phyloP scores from a whole-genome alignment of 2,329 filamentous ascomycete species.

The Alternaria triticimaculans region DNA sequence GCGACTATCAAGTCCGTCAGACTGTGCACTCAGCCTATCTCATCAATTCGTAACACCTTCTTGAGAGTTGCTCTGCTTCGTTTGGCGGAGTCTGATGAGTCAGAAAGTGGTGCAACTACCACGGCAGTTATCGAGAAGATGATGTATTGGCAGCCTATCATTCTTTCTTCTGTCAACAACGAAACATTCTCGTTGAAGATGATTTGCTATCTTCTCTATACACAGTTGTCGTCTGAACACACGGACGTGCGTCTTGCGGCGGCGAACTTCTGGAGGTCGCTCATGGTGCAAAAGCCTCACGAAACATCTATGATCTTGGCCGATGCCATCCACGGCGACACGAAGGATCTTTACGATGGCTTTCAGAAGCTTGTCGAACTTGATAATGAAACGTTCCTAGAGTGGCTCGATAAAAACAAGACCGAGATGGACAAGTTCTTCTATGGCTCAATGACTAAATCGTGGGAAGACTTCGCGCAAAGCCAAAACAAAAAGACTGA shows the following conservation, averaged over 20 bases:
- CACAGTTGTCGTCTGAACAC: constrained; percentile 77
- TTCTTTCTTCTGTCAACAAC: constrained; percentile 76
- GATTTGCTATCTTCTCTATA: constrained; percentile 92
- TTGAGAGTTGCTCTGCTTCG: constrained; percentile 79
- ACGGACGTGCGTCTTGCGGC: constrained; percentile 74
- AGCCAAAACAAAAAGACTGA: constrained; percentile 81
- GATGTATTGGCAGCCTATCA: constrained; percentile 93
- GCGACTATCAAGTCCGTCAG: constrained; percentile 83
- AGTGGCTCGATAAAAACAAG: constrained; percentile 86
- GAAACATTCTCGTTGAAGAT: constrained; percentile 85
- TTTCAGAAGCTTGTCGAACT: constrained; percentile 86
- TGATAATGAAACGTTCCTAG: constrained; percentile 85
- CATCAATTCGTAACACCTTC: constrained; percentile 77
- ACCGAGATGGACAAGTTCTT: constrained; percentile 82
- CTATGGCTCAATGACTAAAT: constrained; percentile 77
- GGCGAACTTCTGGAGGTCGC: constrained; percentile 86
- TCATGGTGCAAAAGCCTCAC: constrained; percentile 90
- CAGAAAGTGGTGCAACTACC: constrained; percentile 67
- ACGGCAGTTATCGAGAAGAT: constrained; percentile 81
- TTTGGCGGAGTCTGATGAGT: constrained; percentile 81
- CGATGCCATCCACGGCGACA: constrained; percentile 72
- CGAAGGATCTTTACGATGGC: constrained; percentile 73
- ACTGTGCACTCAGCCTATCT: constrained; percentile 85
- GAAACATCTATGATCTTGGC: constrained; percentile 78
- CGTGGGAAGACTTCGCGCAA: constrained; percentile 87